phyloP scores from a whole-genome alignment of 176 grass and related monocot genomes.

The Eremochloa ophiuroides region DNA sequence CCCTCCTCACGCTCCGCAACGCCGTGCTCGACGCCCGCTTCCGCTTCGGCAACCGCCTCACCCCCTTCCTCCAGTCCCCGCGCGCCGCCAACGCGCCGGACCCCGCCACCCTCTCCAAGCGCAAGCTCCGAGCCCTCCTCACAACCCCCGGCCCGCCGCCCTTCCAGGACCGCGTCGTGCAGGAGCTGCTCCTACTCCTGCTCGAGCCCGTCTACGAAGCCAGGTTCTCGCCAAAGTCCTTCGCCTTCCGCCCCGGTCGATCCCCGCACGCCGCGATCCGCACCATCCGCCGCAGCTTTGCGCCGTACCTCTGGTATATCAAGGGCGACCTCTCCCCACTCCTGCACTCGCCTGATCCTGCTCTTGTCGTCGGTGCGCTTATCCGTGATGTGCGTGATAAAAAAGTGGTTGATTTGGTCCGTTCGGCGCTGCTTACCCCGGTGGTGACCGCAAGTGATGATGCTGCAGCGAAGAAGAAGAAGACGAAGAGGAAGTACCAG shows the following conservation, averaged over 20 bases:
- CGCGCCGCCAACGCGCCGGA: slow-evolving; percentile 51
- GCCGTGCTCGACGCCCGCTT: slow-evolving; percentile 78
- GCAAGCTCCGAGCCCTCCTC: slow-evolving; percentile 85
- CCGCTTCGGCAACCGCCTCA: slow-evolving; percentile 83
- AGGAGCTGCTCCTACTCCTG: slow-evolving; percentile 87
- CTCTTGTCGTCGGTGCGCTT: slow-evolving; percentile 66
- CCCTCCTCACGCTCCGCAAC: slow-evolving; percentile 82
- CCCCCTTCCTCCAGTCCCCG: slow-evolving; percentile 64
- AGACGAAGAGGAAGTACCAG: slow-evolving; percentile 86
- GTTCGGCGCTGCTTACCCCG: slow-evolving; percentile 64
- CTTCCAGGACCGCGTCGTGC: slow-evolving; percentile 90
- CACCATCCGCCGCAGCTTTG: slow-evolving; percentile 79
- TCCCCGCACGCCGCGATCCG: slow-evolving; percentile 67
- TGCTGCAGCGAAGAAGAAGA: slow-evolving; percentile 61
- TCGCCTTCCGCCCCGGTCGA: slow-evolving; percentile 87
- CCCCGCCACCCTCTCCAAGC: slow-evolving; percentile 77
- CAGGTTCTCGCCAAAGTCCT: slow-evolving; percentile 72
- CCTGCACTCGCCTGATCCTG: slow-evolving; percentile 60
- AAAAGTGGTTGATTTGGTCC: slow-evolving; percentile 75
- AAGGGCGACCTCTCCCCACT: slow-evolving; percentile 87
- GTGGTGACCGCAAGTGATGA: slow-evolving; percentile 53
- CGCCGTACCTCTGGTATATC: slow-evolving; percentile 92
- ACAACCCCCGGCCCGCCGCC: slow-evolving; percentile 58
- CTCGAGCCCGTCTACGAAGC: slow-evolving; percentile 86
- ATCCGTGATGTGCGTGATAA: slow-evolving; percentile 89